Percentiles rank a stretch among this genome's conserved stretches.
Evolutionary conservation across 1,139 yeast genomes (phyloP).

Genomic region (Suhomyces atakaporum): DNA sequence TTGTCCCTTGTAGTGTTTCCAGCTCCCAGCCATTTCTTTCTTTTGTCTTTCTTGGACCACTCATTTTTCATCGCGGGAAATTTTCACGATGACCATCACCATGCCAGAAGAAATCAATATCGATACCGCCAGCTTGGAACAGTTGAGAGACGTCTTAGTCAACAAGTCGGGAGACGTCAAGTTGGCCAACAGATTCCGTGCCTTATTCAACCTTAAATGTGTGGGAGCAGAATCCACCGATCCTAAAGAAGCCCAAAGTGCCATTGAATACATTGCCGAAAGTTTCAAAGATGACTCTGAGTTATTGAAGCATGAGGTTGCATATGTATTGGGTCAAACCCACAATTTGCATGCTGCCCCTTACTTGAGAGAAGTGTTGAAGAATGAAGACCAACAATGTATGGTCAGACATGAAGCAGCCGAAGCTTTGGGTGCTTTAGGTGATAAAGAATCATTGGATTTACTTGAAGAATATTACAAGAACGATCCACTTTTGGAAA

Average conservation of each 20-base stretch:
- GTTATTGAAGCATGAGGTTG: conserved; percentile 94
- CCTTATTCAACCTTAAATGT: conserved; percentile 85
- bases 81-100: conserved; percentile 7
- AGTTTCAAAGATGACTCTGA: conserved; percentile 84
- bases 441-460: conserved; percentile 73
- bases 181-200: conserved; percentile 87
- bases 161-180: conserved; percentile 67
- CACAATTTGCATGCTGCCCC: conserved; percentile 78
- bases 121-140: conserved; percentile 60
- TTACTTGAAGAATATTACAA: conserved; percentile 62
- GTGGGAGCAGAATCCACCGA: conserved; percentile 66
- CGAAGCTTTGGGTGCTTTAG: conserved; percentile 96
- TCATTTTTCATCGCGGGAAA: no score
- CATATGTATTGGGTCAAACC: conserved; percentile 97
- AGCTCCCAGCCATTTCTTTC: no score
- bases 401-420: conserved; percentile 99
- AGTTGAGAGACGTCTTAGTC: conserved; percentile 67
- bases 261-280: conserved; percentile 83
- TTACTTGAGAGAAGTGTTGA: conserved; percentile 69
- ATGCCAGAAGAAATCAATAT: conserved; percentile 41
- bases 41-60: conserved; percentile 1
- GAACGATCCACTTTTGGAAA: conserved; percentile 82
- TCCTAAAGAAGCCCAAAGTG: conserved; percentile 53
- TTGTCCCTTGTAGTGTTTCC: no score
- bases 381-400: conserved; percentile 67